phyloP scores from a whole-genome alignment of 2,329 filamentous ascomycete species.

The Paecilomyces variotii region DNA sequence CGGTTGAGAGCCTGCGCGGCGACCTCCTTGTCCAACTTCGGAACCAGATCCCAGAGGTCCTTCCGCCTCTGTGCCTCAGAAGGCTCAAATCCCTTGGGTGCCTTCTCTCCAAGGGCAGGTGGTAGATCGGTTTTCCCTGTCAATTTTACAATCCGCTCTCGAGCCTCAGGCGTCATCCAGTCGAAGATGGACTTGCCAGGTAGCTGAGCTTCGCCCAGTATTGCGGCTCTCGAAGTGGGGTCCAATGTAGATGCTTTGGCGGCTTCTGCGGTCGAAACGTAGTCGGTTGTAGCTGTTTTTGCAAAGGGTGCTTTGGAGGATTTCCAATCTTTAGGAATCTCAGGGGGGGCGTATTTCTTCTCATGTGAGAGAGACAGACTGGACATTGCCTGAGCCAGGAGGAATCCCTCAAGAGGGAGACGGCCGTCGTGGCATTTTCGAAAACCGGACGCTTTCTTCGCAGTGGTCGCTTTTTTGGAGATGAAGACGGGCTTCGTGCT shows the following conservation, averaged over 20 bases:
- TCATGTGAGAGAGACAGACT: constrained; percentile 40
- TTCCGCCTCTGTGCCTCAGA: constrained; percentile 57
- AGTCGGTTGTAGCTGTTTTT: constrained; percentile 31
- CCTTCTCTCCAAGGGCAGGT: constrained; percentile 63
- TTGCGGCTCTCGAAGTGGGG: constrained; percentile 64
- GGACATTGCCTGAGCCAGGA: constrained; percentile 52
- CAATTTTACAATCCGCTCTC: constrained; percentile 65
- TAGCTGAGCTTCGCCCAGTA: constrained; percentile 71
- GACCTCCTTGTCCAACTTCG: constrained; percentile 57
- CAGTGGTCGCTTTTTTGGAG: constrained; percentile 52
- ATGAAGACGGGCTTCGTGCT: constrained; percentile 66
- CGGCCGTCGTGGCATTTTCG: constrained; percentile 77
- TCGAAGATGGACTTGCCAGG: constrained; percentile 95
- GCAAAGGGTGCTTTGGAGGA: constrained; percentile 46
- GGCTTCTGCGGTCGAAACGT: constrained; percentile 64
- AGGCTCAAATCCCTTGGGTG: constrained; percentile 55
- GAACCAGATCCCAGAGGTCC: constrained; percentile 52
- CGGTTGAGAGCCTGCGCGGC: constrained; percentile 62
- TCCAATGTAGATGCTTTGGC: constrained; percentile 70
- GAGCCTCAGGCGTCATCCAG: constrained; percentile 69
- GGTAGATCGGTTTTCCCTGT: constrained; percentile 74
- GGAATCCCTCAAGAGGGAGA: constrained; percentile 70
- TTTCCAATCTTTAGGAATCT: constrained; percentile 56
- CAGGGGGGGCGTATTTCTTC: constrained; percentile 37
- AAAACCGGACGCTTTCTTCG: constrained; percentile 41